Evolutionary conservation across 2,329 filamentous ascomycete genomes (phyloP).

Genomic region (Epichloe typhina): DNA sequence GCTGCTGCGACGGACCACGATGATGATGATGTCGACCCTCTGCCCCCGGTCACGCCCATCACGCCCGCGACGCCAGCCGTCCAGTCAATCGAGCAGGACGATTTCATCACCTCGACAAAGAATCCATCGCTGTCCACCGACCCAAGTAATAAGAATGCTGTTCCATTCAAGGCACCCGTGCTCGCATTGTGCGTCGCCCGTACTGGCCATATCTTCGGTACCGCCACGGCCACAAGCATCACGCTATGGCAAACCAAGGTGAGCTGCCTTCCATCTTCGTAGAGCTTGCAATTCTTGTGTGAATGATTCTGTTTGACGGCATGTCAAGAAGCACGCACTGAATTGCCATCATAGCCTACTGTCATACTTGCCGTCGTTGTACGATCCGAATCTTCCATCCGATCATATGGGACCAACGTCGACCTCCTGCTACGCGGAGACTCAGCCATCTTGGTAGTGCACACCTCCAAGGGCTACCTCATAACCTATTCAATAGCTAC

Average conservation of each 20-base stretch:
- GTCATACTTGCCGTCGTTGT: constrained; percentile 76
- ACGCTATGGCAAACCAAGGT: constrained; percentile 97
- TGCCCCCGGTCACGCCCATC: constrained; percentile 30
- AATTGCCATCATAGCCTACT: constrained; percentile 51
- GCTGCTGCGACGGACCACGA: constrained; percentile 18
- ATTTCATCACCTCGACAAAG: constrained; percentile 15
- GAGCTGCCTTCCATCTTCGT: constrained; percentile 10
- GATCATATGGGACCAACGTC: constrained; percentile 73
- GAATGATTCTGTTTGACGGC: neutral
- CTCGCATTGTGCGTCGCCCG: constrained; percentile 65
- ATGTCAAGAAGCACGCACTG: neutral
- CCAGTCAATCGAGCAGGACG: constrained; percentile 44
- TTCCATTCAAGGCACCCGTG: constrained; percentile 49
- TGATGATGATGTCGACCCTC: constrained; percentile 24
- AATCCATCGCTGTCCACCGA: constrained; percentile 10
- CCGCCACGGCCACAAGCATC: constrained; percentile 72
- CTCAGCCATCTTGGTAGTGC: constrained; percentile 80
- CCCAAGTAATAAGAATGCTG: constrained; percentile 15
- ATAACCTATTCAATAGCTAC: constrained; percentile 90
- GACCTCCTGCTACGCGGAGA: constrained; percentile 81
- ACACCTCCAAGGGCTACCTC: constrained; percentile 73
- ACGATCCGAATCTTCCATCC: constrained; percentile 66
- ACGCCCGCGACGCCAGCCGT: constrained; percentile 36
- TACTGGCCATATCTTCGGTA: constrained; percentile 70
- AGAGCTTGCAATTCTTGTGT: neutral